phyloP scores from a whole-genome alignment of 768 basidiomycete species.

The Kondoa subrosea region DNA sequence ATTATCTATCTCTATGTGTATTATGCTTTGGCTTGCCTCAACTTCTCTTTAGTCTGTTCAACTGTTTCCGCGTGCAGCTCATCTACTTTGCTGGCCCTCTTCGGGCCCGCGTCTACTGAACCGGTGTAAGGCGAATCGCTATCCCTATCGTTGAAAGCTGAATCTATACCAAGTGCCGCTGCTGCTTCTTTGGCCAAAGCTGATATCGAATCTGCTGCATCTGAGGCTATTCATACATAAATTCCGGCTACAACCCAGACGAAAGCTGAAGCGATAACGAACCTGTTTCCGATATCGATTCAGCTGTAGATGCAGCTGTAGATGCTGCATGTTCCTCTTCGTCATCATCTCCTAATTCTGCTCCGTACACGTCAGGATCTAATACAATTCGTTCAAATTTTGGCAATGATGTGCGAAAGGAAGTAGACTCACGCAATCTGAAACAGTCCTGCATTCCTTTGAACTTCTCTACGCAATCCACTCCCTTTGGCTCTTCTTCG shows the following conservation, averaged over 20 bases:
- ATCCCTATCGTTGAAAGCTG: background rate
- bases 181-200: background rate
- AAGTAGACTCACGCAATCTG: conserved; percentile 34
- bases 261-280: background rate
- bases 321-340: background rate
- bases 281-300: background rate
- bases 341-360: background rate
- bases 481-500: conserved; percentile 88
- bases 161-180: background rate
- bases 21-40: background rate
- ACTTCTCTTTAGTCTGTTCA: background rate
- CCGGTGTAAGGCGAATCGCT: background rate
- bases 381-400: background rate
- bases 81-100: background rate
- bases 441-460: conserved; percentile 96
- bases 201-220: background rate
- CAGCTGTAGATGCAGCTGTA: background rate
- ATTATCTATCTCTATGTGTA: too few relatives aligned
- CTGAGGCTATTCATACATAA: too few relatives aligned
- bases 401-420: background rate
- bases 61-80: background rate
- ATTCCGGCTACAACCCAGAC: background rate
- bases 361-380: background rate
- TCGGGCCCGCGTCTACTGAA: background rate
- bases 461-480: conserved; percentile 95